Conservation (phyloP, 306 rosid species). For the Hippophae rhamnoides region DNA sequence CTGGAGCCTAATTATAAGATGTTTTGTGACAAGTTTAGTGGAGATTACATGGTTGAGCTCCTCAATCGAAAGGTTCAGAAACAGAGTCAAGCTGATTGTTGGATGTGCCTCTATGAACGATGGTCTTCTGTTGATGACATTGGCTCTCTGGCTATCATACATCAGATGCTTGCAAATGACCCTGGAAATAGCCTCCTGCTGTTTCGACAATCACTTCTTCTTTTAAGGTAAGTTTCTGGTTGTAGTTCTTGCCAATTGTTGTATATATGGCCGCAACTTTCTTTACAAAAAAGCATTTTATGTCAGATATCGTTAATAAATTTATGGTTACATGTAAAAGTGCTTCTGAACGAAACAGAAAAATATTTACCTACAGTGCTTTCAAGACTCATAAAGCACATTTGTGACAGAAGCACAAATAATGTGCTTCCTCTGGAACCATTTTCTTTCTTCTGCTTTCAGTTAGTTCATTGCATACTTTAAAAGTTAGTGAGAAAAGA, state of each 20-base stretch:
- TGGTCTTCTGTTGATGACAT: constrained; percentile 82
- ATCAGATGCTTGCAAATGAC: constrained; percentile 63
- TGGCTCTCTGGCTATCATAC: constrained; percentile 72
- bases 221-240: constrained; percentile 42
- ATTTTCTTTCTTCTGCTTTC: too few species aligned
- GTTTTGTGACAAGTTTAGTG: constrained; percentile 44
- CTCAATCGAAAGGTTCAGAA: constrained; percentile 32
- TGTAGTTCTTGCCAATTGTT: background rate
- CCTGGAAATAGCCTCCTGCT: constrained; percentile 53
- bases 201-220: constrained; percentile 76
- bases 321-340: too few species aligned
- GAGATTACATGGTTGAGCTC: constrained; percentile 40
- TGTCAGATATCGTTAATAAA: too few species aligned
- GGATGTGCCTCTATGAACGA: constrained; percentile 74
- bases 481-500: too few species aligned
- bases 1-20: constrained; percentile 54
- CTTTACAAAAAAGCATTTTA: background rate
- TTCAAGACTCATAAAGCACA: too few species aligned
- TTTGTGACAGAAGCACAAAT: too few species aligned
- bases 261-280: constrained; percentile 8
- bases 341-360: too few species aligned
- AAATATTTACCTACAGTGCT: too few species aligned
- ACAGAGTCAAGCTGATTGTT: constrained; percentile 60
- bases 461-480: too few species aligned
- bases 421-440: too few species aligned